Percentiles rank a stretch among this genome's conserved stretches.
phyloP scores from a whole-genome alignment of 2,329 filamentous ascomycete species.

The Microdochium bolleyi region DNA sequence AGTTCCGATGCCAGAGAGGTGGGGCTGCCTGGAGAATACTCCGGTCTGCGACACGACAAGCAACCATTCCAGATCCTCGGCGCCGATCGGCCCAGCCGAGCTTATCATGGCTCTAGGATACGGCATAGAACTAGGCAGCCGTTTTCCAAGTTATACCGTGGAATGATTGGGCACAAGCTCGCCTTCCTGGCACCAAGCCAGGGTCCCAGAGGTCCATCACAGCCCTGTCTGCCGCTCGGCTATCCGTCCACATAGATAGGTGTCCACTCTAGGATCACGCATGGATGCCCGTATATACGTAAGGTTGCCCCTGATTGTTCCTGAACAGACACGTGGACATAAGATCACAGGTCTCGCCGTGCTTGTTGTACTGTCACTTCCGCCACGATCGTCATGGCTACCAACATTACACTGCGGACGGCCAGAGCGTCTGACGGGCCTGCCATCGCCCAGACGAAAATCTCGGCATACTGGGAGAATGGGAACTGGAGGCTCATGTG shows the following conservation, averaged over 20 bases:
- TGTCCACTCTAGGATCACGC: too few species aligned
- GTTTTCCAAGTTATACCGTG: not conserved
- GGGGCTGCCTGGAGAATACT: too few species aligned
- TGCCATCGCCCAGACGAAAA: conserved; percentile 11
- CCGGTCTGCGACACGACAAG: not conserved
- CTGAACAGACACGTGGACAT: too few species aligned
- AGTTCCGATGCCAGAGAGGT: too few species aligned
- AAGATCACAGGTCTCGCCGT: too few species aligned
- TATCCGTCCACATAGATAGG: too few species aligned
- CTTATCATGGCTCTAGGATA: too few species aligned
- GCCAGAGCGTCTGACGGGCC: conserved; percentile 7
- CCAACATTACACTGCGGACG: conserved; percentile 3
- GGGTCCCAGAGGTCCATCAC: not conserved
- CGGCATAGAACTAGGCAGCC: not conserved
- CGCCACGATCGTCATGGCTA: not conserved
- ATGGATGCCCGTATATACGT: not conserved
- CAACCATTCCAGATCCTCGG: too few species aligned
- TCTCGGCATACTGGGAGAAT: conserved; percentile 11
- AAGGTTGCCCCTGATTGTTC: too few species aligned
- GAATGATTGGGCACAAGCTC: not conserved
- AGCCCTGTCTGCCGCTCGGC: too few species aligned
- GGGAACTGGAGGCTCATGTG: conserved; percentile 9
- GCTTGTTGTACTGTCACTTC: too few species aligned
- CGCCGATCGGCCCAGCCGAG: too few species aligned
- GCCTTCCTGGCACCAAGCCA: not conserved